Evolutionary conservation across 768 basidiomycete species (phyloP).

Genomic region (Mycena leptocephala): DNA sequence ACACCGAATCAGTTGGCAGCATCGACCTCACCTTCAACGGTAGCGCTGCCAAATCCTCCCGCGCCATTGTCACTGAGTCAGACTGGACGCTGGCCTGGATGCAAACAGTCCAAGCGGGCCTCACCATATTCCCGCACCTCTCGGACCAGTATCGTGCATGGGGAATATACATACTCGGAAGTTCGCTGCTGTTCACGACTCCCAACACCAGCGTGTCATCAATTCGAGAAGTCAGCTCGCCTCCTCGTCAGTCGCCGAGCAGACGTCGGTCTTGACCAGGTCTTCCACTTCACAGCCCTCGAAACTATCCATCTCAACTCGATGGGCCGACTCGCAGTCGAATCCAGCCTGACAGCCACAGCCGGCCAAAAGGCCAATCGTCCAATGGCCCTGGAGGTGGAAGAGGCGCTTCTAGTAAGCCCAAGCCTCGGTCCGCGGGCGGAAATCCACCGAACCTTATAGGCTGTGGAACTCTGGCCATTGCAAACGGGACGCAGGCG

Average conservation of each 20-base stretch:
- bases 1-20: neutral
- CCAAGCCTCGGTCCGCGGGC: neutral
- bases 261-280: neutral
- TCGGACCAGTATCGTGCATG: neutral
- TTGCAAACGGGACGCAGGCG: neutral
- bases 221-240: conserved; percentile 1
- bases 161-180: neutral
- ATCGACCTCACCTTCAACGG: neutral
- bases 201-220: conserved; percentile 14
- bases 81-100: conserved; percentile 1
- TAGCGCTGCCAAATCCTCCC: neutral
- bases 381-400: neutral
- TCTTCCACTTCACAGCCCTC: neutral
- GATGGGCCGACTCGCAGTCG: neutral
- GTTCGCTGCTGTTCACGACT: neutral
- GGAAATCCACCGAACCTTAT: conserved; percentile 9
- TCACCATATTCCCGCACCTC: conserved; percentile 2
- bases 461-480: neutral
- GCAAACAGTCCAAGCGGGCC: neutral
- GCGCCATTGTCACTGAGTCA: neutral
- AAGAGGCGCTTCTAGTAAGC: neutral
- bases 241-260: neutral
- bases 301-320: conserved; percentile 12
- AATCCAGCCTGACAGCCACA: neutral
- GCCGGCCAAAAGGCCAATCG: neutral